Evolutionary conservation across 2,329 filamentous ascomycete species (phyloP).

Genomic region (Calonectria leucothoes): DNA sequence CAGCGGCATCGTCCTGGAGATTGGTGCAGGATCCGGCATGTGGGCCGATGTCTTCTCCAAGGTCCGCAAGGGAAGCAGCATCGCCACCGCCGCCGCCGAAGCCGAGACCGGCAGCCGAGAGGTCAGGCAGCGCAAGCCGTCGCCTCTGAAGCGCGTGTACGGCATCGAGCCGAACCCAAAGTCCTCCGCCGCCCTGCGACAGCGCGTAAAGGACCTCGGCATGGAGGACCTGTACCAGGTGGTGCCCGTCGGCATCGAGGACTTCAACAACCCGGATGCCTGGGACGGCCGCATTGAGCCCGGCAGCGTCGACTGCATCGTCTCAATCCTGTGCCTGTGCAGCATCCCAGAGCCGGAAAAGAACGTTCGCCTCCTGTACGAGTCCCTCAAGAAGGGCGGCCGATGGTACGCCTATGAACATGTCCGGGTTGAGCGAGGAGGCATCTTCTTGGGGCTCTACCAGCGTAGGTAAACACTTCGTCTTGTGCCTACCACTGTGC

Average conservation of each 20-base stretch:
- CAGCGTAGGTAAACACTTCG: conserved; percentile 58
- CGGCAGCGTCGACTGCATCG: conserved; percentile 68
- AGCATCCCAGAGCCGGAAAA: conserved; percentile 70
- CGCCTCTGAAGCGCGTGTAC: conserved; percentile 62
- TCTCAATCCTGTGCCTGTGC: conserved; percentile 72
- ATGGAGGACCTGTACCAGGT: conserved; percentile 70
- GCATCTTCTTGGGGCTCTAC: conserved; percentile 57
- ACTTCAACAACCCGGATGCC: conserved; percentile 55
- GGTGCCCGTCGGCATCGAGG: conserved; percentile 72
- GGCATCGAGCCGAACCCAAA: conserved; percentile 73
- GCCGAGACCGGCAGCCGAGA: conserved; percentile 34
- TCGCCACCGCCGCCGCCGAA: conserved; percentile 1
- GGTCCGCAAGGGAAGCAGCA: conserved; percentile 32
- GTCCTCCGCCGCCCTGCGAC: conserved; percentile 61
- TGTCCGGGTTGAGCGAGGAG: conserved; percentile 55
- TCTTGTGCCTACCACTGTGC: neutral
- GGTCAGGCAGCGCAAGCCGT: conserved; percentile 20
- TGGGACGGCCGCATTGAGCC: conserved; percentile 61
- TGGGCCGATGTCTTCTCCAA: conserved; percentile 67
- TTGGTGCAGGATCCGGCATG: conserved; percentile 71
- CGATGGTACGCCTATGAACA: conserved; percentile 74
- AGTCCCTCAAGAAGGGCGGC: conserved; percentile 69
- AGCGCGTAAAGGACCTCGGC: conserved; percentile 61
- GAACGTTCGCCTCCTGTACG: conserved; percentile 67
- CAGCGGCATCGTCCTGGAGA: conserved; percentile 67